Percentiles rank a stretch among this genome's conserved stretches.
phyloP scores from a whole-genome alignment of 2,329 filamentous ascomycete genomes.

The Thielaviopsis populi region DNA sequence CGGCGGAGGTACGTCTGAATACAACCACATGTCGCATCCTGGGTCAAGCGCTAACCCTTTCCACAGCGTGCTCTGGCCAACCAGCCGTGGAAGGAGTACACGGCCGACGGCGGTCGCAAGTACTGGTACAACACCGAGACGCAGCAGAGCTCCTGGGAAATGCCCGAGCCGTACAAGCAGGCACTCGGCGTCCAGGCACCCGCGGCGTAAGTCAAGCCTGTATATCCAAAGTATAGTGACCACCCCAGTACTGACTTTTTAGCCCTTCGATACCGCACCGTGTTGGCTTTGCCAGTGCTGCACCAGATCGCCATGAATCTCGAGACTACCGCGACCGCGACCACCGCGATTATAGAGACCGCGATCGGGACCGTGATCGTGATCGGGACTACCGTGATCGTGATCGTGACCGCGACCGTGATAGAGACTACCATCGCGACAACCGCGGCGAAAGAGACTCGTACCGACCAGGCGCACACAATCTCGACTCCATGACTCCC shows the following conservation, averaged over 20 bases:
- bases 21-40: not conserved
- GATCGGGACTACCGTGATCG: slow-evolving; percentile 23
- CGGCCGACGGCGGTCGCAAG: slow-evolving; percentile 67
- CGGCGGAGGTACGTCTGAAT: slow-evolving; percentile 49
- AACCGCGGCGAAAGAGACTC: slow-evolving; percentile 25
- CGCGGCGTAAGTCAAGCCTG: slow-evolving; percentile 5
- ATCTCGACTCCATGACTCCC: slow-evolving; percentile 4
- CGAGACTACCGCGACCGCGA: slow-evolving; percentile 22
- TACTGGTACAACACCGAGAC: slow-evolving; percentile 95
- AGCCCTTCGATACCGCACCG: slow-evolving; percentile 29
- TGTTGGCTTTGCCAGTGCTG: slow-evolving; percentile 26
- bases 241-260: not conserved
- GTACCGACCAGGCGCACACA: slow-evolving; percentile 10
- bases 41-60: not conserved
- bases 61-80: slow-evolving; percentile 59
- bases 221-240: not conserved
- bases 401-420: slow-evolving; percentile 27
- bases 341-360: slow-evolving; percentile 22
- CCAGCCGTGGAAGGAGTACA: slow-evolving; percentile 89
- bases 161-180: slow-evolving; percentile 69
- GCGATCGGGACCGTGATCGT: slow-evolving; percentile 20
- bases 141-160: slow-evolving; percentile 86
- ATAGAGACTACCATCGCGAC: slow-evolving; percentile 23
- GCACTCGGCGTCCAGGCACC: slow-evolving; percentile 44
- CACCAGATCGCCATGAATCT: slow-evolving; percentile 21